Percentiles rank a stretch among this genome's conserved stretches.
Conservation (phyloP, 179 eudicot genomes). For the Spinacia oleracea region DNA sequence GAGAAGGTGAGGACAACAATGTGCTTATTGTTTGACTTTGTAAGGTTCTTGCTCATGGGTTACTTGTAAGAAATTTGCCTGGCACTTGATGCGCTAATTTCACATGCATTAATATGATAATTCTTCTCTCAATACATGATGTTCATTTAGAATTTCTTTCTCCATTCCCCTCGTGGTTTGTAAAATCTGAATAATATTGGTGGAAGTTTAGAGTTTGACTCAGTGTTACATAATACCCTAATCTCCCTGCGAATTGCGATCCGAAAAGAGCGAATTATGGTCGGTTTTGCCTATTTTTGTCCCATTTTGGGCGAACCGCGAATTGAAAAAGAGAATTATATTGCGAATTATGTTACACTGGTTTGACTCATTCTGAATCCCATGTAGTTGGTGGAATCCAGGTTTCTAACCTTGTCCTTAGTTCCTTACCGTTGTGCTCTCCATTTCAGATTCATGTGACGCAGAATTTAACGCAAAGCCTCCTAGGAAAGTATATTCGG, state of each 20-base stretch:
- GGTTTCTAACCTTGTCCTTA: not conserved
- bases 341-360: no score
- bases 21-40: not conserved
- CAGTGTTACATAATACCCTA: no score
- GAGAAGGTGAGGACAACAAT: constrained; percentile 48
- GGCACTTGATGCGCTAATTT: not conserved
- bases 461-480: constrained; percentile 53
- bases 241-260: no score
- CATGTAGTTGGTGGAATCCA: not conserved
- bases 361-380: not conserved
- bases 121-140: not conserved
- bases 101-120: not conserved
- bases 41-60: not conserved
- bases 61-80: not conserved
- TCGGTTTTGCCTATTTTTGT: no score
- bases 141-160: not conserved
- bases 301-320: no score
- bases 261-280: no score
- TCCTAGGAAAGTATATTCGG: constrained; percentile 58
- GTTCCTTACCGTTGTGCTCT: not conserved
- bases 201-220: not conserved
- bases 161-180: not conserved
- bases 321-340: no score
- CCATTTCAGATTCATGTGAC: constrained; percentile 48
- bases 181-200: not conserved